Evolutionary conservation across 1,139 yeast genomes (phyloP), one percentile per base, ranked within the genome.

Genomic region (Yamadazyma buinensis): DNA sequence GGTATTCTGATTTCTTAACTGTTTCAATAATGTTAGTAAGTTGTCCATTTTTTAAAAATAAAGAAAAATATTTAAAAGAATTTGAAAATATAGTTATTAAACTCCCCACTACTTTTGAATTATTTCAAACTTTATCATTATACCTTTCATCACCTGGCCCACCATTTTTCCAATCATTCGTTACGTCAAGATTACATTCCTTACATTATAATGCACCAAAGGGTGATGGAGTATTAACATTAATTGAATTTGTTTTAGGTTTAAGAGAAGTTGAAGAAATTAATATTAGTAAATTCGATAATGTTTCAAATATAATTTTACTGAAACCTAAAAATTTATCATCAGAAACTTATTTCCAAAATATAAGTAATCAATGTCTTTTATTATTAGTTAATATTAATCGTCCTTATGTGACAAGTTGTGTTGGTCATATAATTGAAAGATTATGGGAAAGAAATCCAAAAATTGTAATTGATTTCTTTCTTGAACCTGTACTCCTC

Each of bases 201-300:
- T 59, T 86, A 20, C 84, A 85, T 2, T 55, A 75, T 18, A 55
- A 67, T 32, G 72, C 94, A 11, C 61, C 72, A 1, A 59, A 61
- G 12, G 40, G 44, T 1, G 81, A 84, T 49, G 97, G 97, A 0
- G 72, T 90, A 1, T 59, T 74, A 23, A 68, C 87, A 1, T 58
- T 90, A 33, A 69, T 88, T 23, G 97, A 92, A 55, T 80, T 84
- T 44, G 70, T 84, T 0, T 66, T 86, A 12, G 95, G 95, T 0
- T 61, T 84, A 25, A 63, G 95, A 41, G 95, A 86, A 29, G 71
- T 72, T 37, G 94, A 83, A 35, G 80, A 80, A 20, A 61, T 87
- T 7, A 78, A 80, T 40, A 56, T 79, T 15, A 79, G 77, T 26
- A 83, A 79, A 46, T 67, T 86, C 34, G 79, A 79, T 18, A 74